These are phyloP conservation scores for Neofusicoccum ribis DNA, from an alignment of 2,329 filamentous ascomycete species.

Conservation along the genomic window DNA sequence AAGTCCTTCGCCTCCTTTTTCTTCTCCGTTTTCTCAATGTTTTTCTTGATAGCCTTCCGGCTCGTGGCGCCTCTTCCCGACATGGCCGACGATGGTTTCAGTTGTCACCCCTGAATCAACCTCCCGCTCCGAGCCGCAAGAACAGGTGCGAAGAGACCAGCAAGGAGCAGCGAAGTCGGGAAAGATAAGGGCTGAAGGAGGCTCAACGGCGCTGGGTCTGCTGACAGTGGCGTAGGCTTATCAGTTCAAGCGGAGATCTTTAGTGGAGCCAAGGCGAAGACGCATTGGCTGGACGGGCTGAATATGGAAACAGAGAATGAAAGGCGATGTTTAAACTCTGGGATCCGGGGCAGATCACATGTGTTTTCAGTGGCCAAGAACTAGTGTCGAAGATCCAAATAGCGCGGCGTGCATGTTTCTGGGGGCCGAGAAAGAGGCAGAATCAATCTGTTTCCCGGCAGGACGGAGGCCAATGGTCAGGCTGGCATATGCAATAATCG, in stretches of 20 bases:
- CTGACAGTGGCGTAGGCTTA: neutral
- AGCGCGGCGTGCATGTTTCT: neutral
- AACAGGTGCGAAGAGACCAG: neutral
- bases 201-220: neutral
- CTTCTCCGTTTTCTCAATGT: slow-evolving; percentile 43
- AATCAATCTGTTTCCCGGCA: neutral
- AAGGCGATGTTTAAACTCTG: neutral
- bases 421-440: neutral
- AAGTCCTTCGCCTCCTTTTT: slow-evolving; percentile 35
- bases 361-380: neutral
- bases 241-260: neutral
- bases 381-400: neutral
- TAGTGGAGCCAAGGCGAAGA: slow-evolving; percentile 3
- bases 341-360: slow-evolving; percentile 1
- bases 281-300: neutral
- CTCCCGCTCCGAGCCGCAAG: neutral
- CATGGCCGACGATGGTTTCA: slow-evolving; percentile 27
- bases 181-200: neutral
- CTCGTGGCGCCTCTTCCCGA: slow-evolving; percentile 42
- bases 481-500: neutral
- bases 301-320: neutral
- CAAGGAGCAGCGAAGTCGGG: neutral
- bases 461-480: neutral
- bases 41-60: slow-evolving; percentile 41
- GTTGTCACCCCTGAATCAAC: neutral